These are phyloP conservation scores for Mycogone perniciosa DNA, from an alignment of 2,329 filamentous ascomycete genomes.

Conservation along the genomic window DNA sequence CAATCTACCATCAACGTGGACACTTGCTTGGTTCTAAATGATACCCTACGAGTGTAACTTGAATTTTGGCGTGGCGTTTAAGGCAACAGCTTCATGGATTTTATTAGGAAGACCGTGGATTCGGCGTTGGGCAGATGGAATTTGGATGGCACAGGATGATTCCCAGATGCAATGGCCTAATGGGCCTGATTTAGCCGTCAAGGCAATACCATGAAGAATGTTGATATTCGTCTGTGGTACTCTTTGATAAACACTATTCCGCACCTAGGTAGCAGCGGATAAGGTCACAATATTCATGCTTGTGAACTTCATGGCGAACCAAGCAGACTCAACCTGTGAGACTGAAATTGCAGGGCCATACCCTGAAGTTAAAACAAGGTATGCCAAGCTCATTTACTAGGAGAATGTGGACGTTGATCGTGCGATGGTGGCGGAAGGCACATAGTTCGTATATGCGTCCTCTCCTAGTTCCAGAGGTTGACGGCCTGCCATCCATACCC, in stretches of 20 bases:
- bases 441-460: conserved; percentile 16
- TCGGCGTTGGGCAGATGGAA: too few relatives aligned
- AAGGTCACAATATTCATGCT: too few relatives aligned
- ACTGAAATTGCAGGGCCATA: neutral
- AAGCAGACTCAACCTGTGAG: too few relatives aligned
- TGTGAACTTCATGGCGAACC: too few relatives aligned
- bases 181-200: too few relatives aligned
- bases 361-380: neutral
- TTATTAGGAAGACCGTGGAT: too few relatives aligned
- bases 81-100: conserved; percentile 1
- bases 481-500: neutral
- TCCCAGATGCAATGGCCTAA: too few relatives aligned
- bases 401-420: neutral
- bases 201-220: too few relatives aligned
- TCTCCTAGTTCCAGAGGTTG: conserved; percentile 8
- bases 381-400: neutral
- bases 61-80: conserved; percentile 9
- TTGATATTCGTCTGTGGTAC: too few relatives aligned
- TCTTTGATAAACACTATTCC: too few relatives aligned
- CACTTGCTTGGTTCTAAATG: conserved; percentile 80
- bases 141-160: too few relatives aligned
- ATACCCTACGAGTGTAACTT: neutral
- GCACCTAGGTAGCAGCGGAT: too few relatives aligned
- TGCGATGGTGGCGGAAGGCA: neutral
- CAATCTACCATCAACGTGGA: conserved; percentile 86